Base-by-base conservation (phyloP, 1,284 basidiomycete genomes). In the Moniliella sp. region DNA sequence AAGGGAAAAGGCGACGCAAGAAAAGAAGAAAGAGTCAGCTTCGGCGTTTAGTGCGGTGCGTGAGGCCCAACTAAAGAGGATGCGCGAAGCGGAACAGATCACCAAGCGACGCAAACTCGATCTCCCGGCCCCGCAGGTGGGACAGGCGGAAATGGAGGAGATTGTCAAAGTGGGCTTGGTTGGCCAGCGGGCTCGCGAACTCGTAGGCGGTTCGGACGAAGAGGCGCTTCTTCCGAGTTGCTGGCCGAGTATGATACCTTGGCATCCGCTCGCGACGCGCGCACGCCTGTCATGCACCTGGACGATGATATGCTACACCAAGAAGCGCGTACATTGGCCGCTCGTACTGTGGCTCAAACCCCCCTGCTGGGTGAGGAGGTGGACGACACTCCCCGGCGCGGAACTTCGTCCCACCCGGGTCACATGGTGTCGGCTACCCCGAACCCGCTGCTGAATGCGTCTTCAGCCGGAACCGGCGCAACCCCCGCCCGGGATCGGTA, bases 101-200 rank as follows among this genome's bases (percentile, higher is more conserved):
- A 78, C 81, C 15, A 73, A 83, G 48, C 66, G 91, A 40, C 66
- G 82, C 46, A 81, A 80, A 61, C 67, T 99, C 29, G 72, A 74
- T 37, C 68, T 97, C 8, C 91, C 91, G 0, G 67, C 69, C 13
- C 82, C 88, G 1, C 88, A 97, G 56, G 91, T 99, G 3, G 80
- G 80, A n/a, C 84, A 99, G 62, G 65, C 69, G 4, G 88, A 99
- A 63, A 64, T 99, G 31, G 91, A 97, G 64, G 84, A 94, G 49
- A 94, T 97, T 48, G 88, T 93, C 50, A 99, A 97, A 67, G 86
- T 97, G 47, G 91, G 88, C 1, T 76, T 81, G 57, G 78, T 79
- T 0, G 78, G 84, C 4, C 81, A 93, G 64, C 75, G 72, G 39
- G 78, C 84, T 5, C 75, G 82, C 50, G 73, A 75, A 4, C 61